Conservation (phyloP, 176 grass and related monocot genomes). For the Aegilops longissima region DNA sequence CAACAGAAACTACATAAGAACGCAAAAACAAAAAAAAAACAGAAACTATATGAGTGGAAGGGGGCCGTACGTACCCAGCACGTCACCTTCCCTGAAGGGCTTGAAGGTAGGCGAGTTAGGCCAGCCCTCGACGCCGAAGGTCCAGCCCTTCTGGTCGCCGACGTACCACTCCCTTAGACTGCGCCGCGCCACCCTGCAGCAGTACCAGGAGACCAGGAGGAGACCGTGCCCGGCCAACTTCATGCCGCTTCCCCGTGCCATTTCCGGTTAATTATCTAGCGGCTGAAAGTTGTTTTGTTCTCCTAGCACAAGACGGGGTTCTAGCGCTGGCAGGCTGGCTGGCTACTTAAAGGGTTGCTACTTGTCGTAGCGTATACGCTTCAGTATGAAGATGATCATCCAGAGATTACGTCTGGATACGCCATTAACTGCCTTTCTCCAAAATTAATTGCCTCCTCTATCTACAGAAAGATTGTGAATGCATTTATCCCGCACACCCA, state of each 20-base stretch:
- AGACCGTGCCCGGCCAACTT: not conserved
- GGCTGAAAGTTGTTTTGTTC: not conserved
- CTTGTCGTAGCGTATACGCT: too few relatives aligned
- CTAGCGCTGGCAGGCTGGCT: not conserved
- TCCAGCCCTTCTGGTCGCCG: conserved; percentile 16
- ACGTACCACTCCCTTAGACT: not conserved
- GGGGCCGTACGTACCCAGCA: not conserved
- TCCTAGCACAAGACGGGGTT: not conserved
- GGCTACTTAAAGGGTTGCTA: too few relatives aligned
- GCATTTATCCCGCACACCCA: too few relatives aligned
- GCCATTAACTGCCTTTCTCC: too few relatives aligned
- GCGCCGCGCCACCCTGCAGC: not conserved
- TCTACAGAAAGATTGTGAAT: too few relatives aligned
- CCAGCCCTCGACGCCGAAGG: not conserved
- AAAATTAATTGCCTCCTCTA: too few relatives aligned
- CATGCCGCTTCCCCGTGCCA: not conserved
- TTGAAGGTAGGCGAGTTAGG: conserved; percentile 27
- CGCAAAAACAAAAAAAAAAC: not conserved
- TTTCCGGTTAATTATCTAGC: not conserved
- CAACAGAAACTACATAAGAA: not conserved
- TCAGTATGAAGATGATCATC: too few relatives aligned
- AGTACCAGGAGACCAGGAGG: not conserved
- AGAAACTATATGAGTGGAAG: not conserved
- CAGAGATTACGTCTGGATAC: too few relatives aligned
- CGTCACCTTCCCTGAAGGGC: conserved; percentile 19